Base-by-base conservation (phyloP, 2,329 filamentous ascomycete genomes). In the Stagonosporopsis vannaccii region DNA sequence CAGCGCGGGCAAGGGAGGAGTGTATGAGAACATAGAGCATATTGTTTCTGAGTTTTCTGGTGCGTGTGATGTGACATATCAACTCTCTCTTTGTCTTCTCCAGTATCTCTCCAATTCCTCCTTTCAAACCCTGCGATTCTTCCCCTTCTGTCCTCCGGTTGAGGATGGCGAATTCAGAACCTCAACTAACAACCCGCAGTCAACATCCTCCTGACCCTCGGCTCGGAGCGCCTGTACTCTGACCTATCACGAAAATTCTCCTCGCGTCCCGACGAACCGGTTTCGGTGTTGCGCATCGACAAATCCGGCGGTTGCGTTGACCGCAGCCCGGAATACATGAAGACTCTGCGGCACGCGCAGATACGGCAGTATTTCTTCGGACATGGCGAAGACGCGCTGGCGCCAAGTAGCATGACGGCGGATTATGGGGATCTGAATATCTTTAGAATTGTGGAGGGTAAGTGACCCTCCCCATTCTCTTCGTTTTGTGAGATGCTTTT, bases 351-450 rank as follows among this genome's bases (percentile, higher is more conserved):
- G 40, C 90, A 96, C 68, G 85, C 89, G 0, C 85, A 90, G 46
- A 92, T 97, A 48, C 89, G 90, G 63, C 89, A 93, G 66, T 99
- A 99, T 77, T 99, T 99, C 79, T 99, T 97, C 72, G 95, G 95
- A 9, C 89, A 90, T 60, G 72, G 72, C 46, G 68, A 84, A 1
- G 87, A 86, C 59, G 85, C 90, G 55, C 81, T 99, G 2, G 95
- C 90, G 41, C 95, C 95, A 0, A 90, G 93, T 67, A 96, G 92
- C 6, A 91, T 96, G 68, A 89, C 90, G 56, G 86, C 96, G 4
- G 88, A 92, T 60, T 95, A 92, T 71, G 83, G 87, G 56, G 85
- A 87, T 8, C 75, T 97, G 35, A 82, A 86, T 2, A 84, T 98
- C 39, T 97, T 90, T 80, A 86, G 84, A 60, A 81, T 90, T 25